A percentile compares a stretch with the other conserved stretches of the same genome.
Conservation (phyloP, 2,329 filamentous ascomycete species). For the Phoma herbarum region DNA sequence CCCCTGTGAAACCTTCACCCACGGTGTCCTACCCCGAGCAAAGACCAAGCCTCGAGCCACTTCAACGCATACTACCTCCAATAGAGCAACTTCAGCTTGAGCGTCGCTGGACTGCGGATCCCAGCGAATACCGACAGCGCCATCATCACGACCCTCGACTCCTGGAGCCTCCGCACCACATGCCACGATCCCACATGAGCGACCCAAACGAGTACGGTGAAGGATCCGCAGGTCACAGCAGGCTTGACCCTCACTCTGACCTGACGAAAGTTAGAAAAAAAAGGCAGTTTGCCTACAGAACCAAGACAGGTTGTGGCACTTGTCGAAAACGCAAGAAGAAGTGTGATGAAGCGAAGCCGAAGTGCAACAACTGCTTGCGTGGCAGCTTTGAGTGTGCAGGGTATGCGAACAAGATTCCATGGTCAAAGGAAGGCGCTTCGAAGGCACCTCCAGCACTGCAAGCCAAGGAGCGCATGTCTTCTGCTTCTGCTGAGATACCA, state of each 20-base stretch:
- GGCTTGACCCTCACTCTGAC: constrained; percentile 57
- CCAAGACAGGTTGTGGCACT: constrained; percentile 94
- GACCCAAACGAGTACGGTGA: constrained; percentile 29
- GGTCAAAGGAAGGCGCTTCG: constrained; percentile 78
- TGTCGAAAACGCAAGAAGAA: constrained; percentile 96
- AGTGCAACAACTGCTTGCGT: constrained; percentile 91
- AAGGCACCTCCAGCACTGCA: constrained; percentile 71
- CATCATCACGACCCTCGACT: constrained; percentile 34
- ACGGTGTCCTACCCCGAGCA: constrained; percentile 11
- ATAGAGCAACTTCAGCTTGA: constrained; percentile 39
- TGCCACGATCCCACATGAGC: constrained; percentile 20
- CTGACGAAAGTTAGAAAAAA: constrained; percentile 51
- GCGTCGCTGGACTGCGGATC: constrained; percentile 41
- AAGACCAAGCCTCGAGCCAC: constrained; percentile 10
- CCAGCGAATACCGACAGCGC: constrained; percentile 38
- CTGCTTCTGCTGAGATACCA: constrained; percentile 31
- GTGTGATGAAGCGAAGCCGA: constrained; percentile 91
- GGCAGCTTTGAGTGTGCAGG: constrained; percentile 92
- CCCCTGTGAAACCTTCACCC: constrained; percentile 8
- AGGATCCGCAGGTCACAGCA: constrained; percentile 51
- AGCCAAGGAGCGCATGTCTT: constrained; percentile 72
- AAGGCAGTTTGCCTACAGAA: constrained; percentile 87
- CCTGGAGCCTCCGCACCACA: constrained; percentile 29
- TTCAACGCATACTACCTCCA: constrained; percentile 36
- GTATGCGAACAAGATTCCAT: constrained; percentile 81